Evolutionary conservation across 1,284 basidiomycete species (phyloP).

Genomic region (Pseudomicrostroma phylloplanum): DNA sequence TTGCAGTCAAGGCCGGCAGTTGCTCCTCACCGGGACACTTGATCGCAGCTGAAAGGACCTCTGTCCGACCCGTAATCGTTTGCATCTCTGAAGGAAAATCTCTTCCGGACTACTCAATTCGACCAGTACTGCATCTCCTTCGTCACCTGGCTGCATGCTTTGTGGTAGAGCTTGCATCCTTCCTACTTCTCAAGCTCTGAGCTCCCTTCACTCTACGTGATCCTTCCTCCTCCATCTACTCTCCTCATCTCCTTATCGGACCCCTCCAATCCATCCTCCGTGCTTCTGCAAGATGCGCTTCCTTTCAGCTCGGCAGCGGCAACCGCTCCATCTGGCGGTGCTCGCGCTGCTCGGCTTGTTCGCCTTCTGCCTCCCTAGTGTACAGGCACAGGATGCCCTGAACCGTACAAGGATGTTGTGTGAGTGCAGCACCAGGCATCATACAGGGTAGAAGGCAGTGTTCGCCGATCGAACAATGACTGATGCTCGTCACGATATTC

Average conservation of each 20-base stretch:
- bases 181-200: background rate
- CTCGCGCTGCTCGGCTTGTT: background rate
- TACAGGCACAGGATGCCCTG: background rate
- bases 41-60: too few species aligned
- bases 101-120: background rate
- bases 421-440: background rate
- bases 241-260: too few species aligned
- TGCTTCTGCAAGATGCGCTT: background rate
- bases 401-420: constrained; percentile 5
- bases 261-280: background rate
- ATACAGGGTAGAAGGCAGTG: background rate
- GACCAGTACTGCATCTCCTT: background rate
- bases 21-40: too few species aligned
- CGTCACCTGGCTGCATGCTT: background rate
- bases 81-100: background rate
- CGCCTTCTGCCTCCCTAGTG: background rate
- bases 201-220: background rate
- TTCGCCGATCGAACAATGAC: background rate
- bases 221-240: too few species aligned
- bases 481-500: too few species aligned
- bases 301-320: background rate
- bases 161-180: background rate
- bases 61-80: too few species aligned
- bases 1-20: too few species aligned
- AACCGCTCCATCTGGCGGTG: background rate